These are phyloP conservation scores for Acanthamoeba culbertsoni DNA, from an alignment of 208 protist genomes.

Conservation along the genomic window DNA sequence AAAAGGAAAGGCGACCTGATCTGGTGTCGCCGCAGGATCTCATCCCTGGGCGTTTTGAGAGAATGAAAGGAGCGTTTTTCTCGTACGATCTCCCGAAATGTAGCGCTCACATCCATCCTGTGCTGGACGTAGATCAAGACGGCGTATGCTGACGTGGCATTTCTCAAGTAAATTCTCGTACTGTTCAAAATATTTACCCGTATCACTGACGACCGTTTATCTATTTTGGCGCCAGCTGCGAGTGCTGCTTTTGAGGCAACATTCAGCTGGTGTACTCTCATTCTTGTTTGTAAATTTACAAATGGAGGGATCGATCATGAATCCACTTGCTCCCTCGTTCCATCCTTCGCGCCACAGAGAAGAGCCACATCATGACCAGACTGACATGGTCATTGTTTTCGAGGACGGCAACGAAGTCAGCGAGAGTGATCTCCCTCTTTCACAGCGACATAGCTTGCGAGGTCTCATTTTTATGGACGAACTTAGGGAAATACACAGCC, in stretches of 20 bases:
- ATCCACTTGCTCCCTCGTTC: background rate
- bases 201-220: background rate
- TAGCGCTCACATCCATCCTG: background rate
- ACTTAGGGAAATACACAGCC: background rate
- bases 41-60: background rate
- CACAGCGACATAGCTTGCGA: background rate
- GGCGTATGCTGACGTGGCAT: background rate
- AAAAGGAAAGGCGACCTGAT: background rate
- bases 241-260: background rate
- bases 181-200: background rate
- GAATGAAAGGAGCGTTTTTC: background rate
- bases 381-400: background rate
- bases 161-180: background rate
- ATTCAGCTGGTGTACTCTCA: background rate
- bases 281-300: background rate
- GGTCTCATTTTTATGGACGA: background rate
- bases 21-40: background rate
- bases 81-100: background rate
- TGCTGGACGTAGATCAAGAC: background rate
- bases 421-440: background rate
- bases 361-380: background rate
- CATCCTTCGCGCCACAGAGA: background rate
- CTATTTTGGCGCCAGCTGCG: background rate
- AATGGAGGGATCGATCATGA: background rate
- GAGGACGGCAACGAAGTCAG: background rate